Evolutionary conservation across 805 yeast genomes (phyloP).

Genomic region (Starmerella apicola): DNA sequence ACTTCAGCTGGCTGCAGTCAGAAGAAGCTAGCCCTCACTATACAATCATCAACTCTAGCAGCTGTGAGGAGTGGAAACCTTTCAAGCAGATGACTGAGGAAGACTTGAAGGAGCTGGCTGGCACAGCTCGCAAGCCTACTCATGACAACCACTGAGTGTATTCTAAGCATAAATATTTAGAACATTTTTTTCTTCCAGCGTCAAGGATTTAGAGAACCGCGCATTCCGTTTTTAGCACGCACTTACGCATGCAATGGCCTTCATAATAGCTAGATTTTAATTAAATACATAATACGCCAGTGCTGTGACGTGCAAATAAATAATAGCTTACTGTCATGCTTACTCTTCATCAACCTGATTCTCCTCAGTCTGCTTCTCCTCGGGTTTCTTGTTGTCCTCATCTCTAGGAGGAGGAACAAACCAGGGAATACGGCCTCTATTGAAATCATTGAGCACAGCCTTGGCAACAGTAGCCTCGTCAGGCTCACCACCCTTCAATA

Average conservation of each 20-base stretch:
- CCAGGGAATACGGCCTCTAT: conserved; percentile 97
- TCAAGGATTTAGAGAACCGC: no score
- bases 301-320: no score
- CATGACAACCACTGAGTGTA: no score
- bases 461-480: conserved; percentile 90
- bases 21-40: conserved; percentile 2
- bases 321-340: background rate
- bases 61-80: background rate
- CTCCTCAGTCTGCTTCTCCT: conserved; percentile 21
- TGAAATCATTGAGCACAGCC: conserved; percentile 82
- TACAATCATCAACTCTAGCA: background rate
- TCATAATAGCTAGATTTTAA: no score
- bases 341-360: background rate
- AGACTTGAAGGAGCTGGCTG: background rate
- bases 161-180: no score
- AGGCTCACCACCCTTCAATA: conserved; percentile 94
- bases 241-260: no score
- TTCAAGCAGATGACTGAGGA: background rate
- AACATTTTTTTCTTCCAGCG: no score
- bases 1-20: conserved; percentile 22
- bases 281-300: no score
- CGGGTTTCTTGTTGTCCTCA: conserved; percentile 37
- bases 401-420: conserved; percentile 86
- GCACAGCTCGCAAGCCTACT: no score
- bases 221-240: no score